Conservation (phyloP, 495 filamentous ascomycete genomes). For the Aspergillus affinis region DNA sequence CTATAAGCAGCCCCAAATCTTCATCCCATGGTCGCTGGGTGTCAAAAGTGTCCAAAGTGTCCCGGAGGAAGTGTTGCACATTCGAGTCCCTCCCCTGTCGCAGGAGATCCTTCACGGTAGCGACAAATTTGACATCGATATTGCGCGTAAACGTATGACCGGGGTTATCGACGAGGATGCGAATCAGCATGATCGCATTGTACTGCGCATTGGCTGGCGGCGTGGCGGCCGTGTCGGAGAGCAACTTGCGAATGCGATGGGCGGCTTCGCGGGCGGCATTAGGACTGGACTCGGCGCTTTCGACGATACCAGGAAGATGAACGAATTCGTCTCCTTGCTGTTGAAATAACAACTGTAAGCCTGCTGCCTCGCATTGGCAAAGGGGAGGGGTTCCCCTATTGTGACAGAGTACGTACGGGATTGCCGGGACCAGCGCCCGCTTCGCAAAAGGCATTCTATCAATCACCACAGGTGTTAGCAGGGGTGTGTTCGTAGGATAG, state of each 20-base stretch:
- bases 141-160: slow-evolving; percentile 85
- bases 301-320: slow-evolving; percentile 92
- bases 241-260: slow-evolving; percentile 73
- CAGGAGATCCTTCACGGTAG: slow-evolving; percentile 73
- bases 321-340: slow-evolving; percentile 81
- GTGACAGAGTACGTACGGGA: slow-evolving; percentile 47
- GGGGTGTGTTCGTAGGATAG: no score
- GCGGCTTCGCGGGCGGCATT: slow-evolving; percentile 77
- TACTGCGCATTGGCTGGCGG: slow-evolving; percentile 72
- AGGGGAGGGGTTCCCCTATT: neutral
- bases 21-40: slow-evolving; percentile 67
- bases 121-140: slow-evolving; percentile 76
- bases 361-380: neutral
- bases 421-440: slow-evolving; percentile 63
- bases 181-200: slow-evolving; percentile 93
- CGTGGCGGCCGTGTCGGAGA: slow-evolving; percentile 63
- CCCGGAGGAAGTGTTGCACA: slow-evolving; percentile 79
- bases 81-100: slow-evolving; percentile 67
- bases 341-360: neutral
- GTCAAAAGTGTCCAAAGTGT: slow-evolving; percentile 79
- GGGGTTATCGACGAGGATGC: slow-evolving; percentile 91
- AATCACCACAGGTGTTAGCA: slow-evolving; percentile 1
- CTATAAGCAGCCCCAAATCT: slow-evolving; percentile 61
- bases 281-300: slow-evolving; percentile 88
- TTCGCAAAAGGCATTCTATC: slow-evolving; percentile 72